Percentiles rank a stretch among this genome's conserved stretches.
These are phyloP conservation scores for Quercus wislizeni DNA, from an alignment of 306 rosid genomes.

Conservation along the genomic window DNA sequence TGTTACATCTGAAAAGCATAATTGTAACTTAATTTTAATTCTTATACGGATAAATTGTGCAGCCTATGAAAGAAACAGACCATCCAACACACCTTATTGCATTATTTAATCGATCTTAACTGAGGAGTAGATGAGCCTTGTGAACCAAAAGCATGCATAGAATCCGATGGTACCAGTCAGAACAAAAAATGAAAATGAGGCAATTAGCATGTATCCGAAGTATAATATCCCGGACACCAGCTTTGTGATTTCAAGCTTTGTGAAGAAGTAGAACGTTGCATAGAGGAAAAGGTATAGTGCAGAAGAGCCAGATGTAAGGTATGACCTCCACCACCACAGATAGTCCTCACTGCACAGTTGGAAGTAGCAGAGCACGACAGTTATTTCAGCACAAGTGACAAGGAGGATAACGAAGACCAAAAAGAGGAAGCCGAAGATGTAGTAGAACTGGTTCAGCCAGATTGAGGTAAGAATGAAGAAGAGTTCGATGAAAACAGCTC, in stretches of 20 bases:
- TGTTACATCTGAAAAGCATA: constrained; percentile 54
- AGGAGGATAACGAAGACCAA: constrained; percentile 87
- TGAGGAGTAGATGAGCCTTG: constrained; percentile 96
- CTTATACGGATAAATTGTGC: constrained; percentile 51
- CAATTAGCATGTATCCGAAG: constrained; percentile 96
- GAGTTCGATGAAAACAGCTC: constrained; percentile 96
- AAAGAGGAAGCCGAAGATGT: constrained; percentile 97
- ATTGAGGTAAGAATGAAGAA: constrained; percentile 98
- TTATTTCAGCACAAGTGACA: constrained; percentile 91
- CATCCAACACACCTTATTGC: constrained; percentile 19
- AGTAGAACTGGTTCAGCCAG: constrained; percentile 99
- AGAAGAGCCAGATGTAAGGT: constrained; percentile 90
- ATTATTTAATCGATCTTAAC: constrained; percentile 80
- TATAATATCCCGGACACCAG: constrained; percentile 75
- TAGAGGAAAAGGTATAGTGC: constrained; percentile 94
- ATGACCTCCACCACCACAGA: constrained; percentile 98
- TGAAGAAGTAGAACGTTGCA: constrained; percentile 97
- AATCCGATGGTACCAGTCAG: constrained; percentile 95
- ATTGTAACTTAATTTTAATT: constrained; percentile 49
- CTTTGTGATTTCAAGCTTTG: constrained; percentile 98
- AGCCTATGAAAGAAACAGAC: constrained; percentile 32
- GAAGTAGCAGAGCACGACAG: constrained; percentile 96
- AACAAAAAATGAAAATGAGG: constrained; percentile 91
- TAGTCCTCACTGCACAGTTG: constrained; percentile 99
- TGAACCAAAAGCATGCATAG: constrained; percentile 96